Evolutionary conservation across 2,329 filamentous ascomycete species (phyloP).

Genomic region (Aspergillus sp.): DNA sequence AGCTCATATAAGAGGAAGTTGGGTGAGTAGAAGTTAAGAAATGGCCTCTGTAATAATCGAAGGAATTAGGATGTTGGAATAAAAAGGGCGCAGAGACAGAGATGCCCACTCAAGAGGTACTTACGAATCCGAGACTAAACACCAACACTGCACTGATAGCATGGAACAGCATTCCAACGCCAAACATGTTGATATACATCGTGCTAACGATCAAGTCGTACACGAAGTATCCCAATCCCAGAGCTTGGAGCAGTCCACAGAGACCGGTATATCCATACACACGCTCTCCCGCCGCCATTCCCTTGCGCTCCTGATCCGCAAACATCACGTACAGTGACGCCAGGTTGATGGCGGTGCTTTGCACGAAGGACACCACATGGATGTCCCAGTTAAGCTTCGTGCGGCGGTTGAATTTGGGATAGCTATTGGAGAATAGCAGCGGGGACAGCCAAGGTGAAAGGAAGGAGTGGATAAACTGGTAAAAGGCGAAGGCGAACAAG

Average conservation of each 20-base stretch:
- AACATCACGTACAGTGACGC: slow-evolving; percentile 56
- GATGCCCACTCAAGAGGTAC: slow-evolving; percentile 23
- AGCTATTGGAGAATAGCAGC: slow-evolving; percentile 50
- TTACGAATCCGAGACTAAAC: slow-evolving; percentile 60
- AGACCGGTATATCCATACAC: slow-evolving; percentile 60
- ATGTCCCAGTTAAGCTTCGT: slow-evolving; percentile 64
- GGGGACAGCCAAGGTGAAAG: slow-evolving; percentile 53
- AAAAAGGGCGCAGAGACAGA: too few species aligned
- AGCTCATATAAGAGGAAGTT: slow-evolving; percentile 66
- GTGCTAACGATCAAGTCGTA: slow-evolving; percentile 59
- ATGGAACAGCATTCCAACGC: slow-evolving; percentile 58
- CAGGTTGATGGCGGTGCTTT: slow-evolving; percentile 52
- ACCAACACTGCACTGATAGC: slow-evolving; percentile 57
- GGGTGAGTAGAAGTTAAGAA: slow-evolving; percentile 61
- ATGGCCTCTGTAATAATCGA: slow-evolving; percentile 49
- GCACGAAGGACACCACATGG: slow-evolving; percentile 59
- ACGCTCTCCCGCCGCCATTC: slow-evolving; percentile 49
- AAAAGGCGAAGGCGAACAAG: slow-evolving; percentile 51
- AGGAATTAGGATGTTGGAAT: too few species aligned
- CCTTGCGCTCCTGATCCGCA: slow-evolving; percentile 50
- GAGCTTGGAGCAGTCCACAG: slow-evolving; percentile 54
- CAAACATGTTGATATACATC: slow-evolving; percentile 54
- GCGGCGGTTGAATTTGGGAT: slow-evolving; percentile 49
- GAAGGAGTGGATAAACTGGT: slow-evolving; percentile 51
- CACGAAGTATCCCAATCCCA: slow-evolving; percentile 61